These are phyloP conservation scores for Fusarium ramigenum DNA, from an alignment of 2,329 filamentous ascomycete genomes.

Conservation along the genomic window DNA sequence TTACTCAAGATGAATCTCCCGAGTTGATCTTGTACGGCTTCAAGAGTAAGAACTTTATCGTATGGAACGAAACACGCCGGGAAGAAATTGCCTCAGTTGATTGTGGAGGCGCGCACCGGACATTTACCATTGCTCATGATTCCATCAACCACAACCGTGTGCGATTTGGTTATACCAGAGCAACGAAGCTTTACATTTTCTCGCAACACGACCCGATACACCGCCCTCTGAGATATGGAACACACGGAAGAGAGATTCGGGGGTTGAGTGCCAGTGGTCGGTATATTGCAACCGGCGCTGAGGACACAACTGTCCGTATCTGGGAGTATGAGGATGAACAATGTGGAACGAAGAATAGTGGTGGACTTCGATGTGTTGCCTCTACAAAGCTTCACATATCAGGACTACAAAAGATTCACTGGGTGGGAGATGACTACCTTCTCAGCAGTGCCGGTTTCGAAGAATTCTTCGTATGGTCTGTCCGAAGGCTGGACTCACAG, in stretches of 20 bases:
- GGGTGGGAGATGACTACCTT: constrained; percentile 76
- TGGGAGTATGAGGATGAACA: constrained; percentile 59
- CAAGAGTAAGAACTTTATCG: constrained; percentile 78
- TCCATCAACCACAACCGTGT: constrained; percentile 46
- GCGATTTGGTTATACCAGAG: constrained; percentile 79
- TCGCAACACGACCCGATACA: constrained; percentile 51
- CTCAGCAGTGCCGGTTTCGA: constrained; percentile 90
- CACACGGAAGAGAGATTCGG: constrained; percentile 86
- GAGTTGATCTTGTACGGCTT: constrained; percentile 84
- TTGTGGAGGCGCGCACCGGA: constrained; percentile 86
- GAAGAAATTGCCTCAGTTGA: constrained; percentile 76
- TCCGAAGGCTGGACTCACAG: constrained; percentile 62
- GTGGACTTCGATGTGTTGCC: constrained; percentile 61
- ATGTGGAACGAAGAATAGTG: neutral
- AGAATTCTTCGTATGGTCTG: constrained; percentile 87
- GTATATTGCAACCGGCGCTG: constrained; percentile 73
- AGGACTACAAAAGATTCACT: constrained; percentile 83
- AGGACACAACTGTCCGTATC: constrained; percentile 78
- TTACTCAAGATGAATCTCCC: constrained; percentile 52
- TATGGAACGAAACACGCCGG: constrained; percentile 80
- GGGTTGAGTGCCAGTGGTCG: constrained; percentile 56
- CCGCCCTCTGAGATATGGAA: constrained; percentile 70
- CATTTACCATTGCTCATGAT: constrained; percentile 65
- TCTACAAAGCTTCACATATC: constrained; percentile 81
- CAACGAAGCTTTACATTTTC: constrained; percentile 62